A percentile compares a stretch with the other conserved stretches of the same genome.
Evolutionary conservation across 768 basidiomycete genomes (phyloP).

Genomic region (Tremella mesenterica): DNA sequence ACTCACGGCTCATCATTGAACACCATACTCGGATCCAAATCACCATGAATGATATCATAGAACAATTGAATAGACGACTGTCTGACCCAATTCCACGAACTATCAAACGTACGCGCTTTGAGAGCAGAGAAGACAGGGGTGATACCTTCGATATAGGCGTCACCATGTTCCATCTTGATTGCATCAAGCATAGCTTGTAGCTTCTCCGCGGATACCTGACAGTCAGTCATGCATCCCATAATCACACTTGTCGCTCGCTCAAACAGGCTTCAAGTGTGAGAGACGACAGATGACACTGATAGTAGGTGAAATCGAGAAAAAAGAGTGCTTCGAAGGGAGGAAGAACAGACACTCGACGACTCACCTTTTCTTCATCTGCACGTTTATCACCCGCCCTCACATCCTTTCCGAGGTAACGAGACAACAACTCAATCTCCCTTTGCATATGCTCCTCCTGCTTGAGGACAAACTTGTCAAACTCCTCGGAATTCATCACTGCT

Average conservation of each 20-base stretch:
- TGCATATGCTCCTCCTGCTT: slow-evolving; percentile 86
- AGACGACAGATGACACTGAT: no score
- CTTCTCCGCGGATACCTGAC: slow-evolving; percentile 39
- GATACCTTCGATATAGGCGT: slow-evolving; percentile 85
- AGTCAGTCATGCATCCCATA: neutral
- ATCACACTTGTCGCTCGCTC: neutral
- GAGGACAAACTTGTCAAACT: slow-evolving; percentile 90
- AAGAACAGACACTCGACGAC: slow-evolving; percentile 44
- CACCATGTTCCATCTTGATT: slow-evolving; percentile 85
- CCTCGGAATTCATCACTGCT: slow-evolving; percentile 91
- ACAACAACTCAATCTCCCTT: slow-evolving; percentile 90
- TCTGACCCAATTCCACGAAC: slow-evolving; percentile 98
- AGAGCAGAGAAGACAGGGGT: slow-evolving; percentile 88
- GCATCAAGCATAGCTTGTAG: slow-evolving; percentile 82
- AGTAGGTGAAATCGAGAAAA: no score
- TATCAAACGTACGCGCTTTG: slow-evolving; percentile 96
- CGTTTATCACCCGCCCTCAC: slow-evolving; percentile 84
- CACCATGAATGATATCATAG: slow-evolving; percentile 94
- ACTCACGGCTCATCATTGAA: slow-evolving; percentile 35
- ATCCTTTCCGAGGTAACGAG: slow-evolving; percentile 91
- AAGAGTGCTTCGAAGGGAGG: neutral
- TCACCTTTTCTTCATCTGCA: slow-evolving; percentile 77
- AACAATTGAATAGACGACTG: slow-evolving; percentile 95
- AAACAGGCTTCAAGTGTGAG: no score
- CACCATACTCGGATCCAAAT: slow-evolving; percentile 33